A percentile compares a stretch with the other conserved stretches of the same genome.
These are phyloP conservation scores for Collybiopsis confluens DNA, from an alignment of 768 basidiomycete species.

Conservation along the genomic window DNA sequence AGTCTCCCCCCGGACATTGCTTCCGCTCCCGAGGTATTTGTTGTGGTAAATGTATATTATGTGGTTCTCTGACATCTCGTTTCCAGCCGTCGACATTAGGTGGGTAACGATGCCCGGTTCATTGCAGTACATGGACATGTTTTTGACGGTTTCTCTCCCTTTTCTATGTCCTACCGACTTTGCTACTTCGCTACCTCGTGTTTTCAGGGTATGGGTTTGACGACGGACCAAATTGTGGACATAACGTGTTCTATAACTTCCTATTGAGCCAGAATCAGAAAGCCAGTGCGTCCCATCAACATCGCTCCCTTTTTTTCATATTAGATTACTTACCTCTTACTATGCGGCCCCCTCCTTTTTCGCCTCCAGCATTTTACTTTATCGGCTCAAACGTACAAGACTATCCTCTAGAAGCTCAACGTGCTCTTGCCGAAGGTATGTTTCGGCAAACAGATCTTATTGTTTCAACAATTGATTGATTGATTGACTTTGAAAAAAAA, in stretches of 20 bases:
- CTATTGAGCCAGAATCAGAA: conserved; percentile 49
- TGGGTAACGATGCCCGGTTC: too few relatives aligned
- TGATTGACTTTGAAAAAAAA: too few relatives aligned
- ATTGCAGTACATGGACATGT: too few relatives aligned
- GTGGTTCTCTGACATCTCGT: too few relatives aligned
- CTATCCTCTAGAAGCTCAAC: conserved; percentile 53
- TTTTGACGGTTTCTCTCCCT: too few relatives aligned
- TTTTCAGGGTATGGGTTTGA: too few relatives aligned
- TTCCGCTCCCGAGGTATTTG: conserved; percentile 49
- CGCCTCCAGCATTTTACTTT: conserved; percentile 49
- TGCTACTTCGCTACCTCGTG: conserved; percentile 53
- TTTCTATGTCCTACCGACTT: too few relatives aligned
- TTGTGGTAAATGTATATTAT: too few relatives aligned
- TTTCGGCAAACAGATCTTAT: background rate
- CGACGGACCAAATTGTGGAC: conserved; percentile 63
- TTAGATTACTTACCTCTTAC: too few relatives aligned
- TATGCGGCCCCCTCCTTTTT: background rate
- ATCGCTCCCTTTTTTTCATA: background rate
- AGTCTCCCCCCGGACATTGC: conserved; percentile 41
- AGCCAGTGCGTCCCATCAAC: conserved; percentile 41
- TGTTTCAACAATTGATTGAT: too few relatives aligned
- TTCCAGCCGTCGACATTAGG: too few relatives aligned
- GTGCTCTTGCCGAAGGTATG: conserved; percentile 47
- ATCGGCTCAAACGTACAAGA: conserved; percentile 56
- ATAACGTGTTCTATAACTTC: conserved; percentile 59